Evolutionary conservation across 371 early-diverging fungal genomes (phyloP), one percentile per base, ranked within the genome.

Genomic region (Mortierella sp.): DNA sequence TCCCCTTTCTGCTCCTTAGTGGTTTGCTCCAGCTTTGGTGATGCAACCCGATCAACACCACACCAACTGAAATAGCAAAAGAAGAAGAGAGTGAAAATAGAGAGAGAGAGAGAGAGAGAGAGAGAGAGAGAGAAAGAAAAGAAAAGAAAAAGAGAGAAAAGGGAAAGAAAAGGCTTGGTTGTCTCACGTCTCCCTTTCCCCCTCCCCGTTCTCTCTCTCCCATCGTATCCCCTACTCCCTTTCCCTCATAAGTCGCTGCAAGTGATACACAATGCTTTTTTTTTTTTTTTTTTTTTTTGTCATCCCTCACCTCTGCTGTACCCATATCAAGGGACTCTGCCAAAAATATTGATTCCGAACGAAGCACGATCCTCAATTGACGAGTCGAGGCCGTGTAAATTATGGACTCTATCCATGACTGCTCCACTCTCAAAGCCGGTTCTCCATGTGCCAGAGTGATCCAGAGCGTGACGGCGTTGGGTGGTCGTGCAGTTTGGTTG

Each of bases 291-390:
- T 62, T 19, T 12, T 3, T 30, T 43, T 43, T 18, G 7, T n/a
- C 53, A 37, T 16, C 43, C 51, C 43, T 21, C 15, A 11, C 51
- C 51, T 26, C 46, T 28, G 56, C 26, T 55, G 25, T 55, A 23
- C 25, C 56, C 5, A 16, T 18, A 37, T n/a, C n/a, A 23, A 12
- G 16, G 14, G 21, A 23, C n/a, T 26, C n/a, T 52, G 46, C n/a
- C 55, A 45, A 52, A 25, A 37, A 55, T 26, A 23, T 19, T 53
- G 45, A 25, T 64, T 56, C 7, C 44, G 55, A 2, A 44, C 23
- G 21, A 26, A 26, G 9, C 37, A 37, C 37, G 46, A 64, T 64
- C 11, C 64, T 16, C 46, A 64, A 64, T 28, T 43, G 64, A 45
- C 64, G 64, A 23, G 56, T 44, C n/a, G 56, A 55, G 18, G 56